Percentiles rank a stretch among this genome's conserved stretches.
Conservation (phyloP, 441 rosid genomes). For the Euphorbia schlechtendalii region DNA sequence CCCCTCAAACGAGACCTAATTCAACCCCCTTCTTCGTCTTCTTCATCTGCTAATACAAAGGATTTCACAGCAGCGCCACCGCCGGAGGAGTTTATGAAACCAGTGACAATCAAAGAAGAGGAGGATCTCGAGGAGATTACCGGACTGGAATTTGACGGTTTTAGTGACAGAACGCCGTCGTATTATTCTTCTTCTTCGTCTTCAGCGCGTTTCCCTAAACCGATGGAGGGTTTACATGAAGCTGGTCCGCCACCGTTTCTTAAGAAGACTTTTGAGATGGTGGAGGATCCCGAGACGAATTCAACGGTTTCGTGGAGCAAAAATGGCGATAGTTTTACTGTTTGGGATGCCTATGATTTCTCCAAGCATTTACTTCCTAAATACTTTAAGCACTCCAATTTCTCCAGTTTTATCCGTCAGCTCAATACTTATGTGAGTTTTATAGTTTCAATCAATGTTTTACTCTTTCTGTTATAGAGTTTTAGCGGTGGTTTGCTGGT, state of each 20-base stretch:
- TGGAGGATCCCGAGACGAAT: conserved; percentile 52
- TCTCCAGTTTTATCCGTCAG: conserved; percentile 75
- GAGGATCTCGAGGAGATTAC: conserved; percentile 11
- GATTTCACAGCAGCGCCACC: too few species aligned
- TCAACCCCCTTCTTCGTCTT: too few species aligned
- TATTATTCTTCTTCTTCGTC: conserved; percentile 25
- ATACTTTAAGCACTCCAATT: conserved; percentile 77
- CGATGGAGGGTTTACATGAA: conserved; percentile 48
- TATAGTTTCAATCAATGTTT: too few species aligned
- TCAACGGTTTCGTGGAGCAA: conserved; percentile 52
- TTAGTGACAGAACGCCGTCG: conserved; percentile 13
- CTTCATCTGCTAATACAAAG: too few species aligned
- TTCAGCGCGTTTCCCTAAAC: conserved; percentile 30
- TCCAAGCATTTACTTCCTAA: too few species aligned
- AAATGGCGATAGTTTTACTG: conserved; percentile 47
- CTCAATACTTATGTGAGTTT: conserved; percentile 64
- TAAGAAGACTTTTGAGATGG: conserved; percentile 58
- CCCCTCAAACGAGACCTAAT: background rate
- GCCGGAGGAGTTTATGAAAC: background rate
- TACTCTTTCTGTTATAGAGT: too few species aligned
- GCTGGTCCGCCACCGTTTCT: conserved; percentile 58
- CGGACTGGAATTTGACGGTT: too few species aligned
- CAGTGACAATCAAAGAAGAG: conserved; percentile 17
- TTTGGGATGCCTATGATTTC: too few species aligned
- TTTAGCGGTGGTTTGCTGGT: too few species aligned